Evolutionary conservation across 73 alveolate genomes (phyloP).

Genomic region (Diophrys appendiculata): DNA sequence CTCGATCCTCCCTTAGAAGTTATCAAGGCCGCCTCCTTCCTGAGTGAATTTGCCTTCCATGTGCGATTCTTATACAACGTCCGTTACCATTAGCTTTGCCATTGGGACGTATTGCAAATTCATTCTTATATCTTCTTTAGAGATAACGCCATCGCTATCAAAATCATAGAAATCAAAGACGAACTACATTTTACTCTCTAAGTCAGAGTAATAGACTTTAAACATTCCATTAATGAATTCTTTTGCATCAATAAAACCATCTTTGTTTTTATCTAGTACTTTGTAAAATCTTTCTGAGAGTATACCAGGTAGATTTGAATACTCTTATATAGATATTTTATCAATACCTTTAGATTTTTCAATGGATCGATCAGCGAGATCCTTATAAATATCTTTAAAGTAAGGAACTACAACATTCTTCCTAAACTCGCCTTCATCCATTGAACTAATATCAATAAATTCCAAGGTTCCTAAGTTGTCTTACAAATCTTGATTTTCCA

Average conservation of each 20-base stretch:
- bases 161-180: slow-evolving; percentile 66
- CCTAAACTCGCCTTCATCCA: not conserved
- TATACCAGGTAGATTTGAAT: slow-evolving; percentile 87
- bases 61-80: too few species aligned
- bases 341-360: slow-evolving; percentile 60
- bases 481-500: too few species aligned
- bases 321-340: slow-evolving; percentile 61
- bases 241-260: slow-evolving; percentile 73
- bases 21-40: slow-evolving; percentile 62
- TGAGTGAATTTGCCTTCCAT: slow-evolving; percentile 43
- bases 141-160: slow-evolving; percentile 29
- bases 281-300: slow-evolving; percentile 82
- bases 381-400: slow-evolving; percentile 63
- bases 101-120: slow-evolving; percentile 35
- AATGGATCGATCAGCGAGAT: slow-evolving; percentile 67
- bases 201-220: slow-evolving; percentile 49
- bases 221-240: slow-evolving; percentile 81
- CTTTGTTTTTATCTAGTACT: slow-evolving; percentile 74
- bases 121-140: slow-evolving; percentile 48
- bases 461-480: too few species aligned
- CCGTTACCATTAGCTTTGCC: not conserved
- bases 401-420: slow-evolving; percentile 35
- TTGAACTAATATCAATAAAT: too few species aligned
- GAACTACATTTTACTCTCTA: slow-evolving; percentile 54
- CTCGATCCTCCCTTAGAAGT: slow-evolving; percentile 41